Base-by-base conservation (phyloP, 2,329 filamentous ascomycete genomes). In the Septoria linicola region DNA sequence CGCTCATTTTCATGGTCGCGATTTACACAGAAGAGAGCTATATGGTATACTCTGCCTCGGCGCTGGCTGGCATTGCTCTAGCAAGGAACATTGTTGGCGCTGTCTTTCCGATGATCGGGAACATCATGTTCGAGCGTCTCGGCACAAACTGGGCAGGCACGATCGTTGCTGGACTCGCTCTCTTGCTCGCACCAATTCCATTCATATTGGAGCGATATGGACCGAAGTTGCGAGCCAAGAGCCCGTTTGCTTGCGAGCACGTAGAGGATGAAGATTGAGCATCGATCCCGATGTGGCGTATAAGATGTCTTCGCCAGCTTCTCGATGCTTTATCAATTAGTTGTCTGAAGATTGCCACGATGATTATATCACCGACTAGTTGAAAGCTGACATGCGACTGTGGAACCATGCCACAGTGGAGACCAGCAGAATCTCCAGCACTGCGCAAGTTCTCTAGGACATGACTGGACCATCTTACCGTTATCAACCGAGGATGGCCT, bases 11-110 rank as follows among this genome's bases (percentile, higher is more conserved):
- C 2, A 77, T 76, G 74, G 74, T 74, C 1, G 70, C 76, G 30
- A 74, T 71, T 3, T 78, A 76, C 53, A 75, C 73, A 2, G 74
- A 76, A 46, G 75, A 77, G 53, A 71, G 72, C 5, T 77, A 78
- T 54, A 72, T 74, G 59, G 66, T 70, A 2, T 73, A 68, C 53
- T 72, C 70, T 8, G 71, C 71, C 8, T 70, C 66, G 11, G 70
- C 70, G 1, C 61, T 73, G 19, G 70, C 70, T n/a, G 70, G 70
- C 0, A 70, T 73, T 8, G 70, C 70, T 6, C 53, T 73, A 4
- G 59, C 70, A 8, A 59, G 70, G 2, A 73, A 73, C 51, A 37
- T 72, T 0, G 68, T 68, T 25, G 70, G 67, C 1, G 72, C 67
- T 6, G 47, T 63, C 4, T 68, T 75, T 21, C 72, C 72, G 1